Base-by-base conservation (phyloP, 257 asterid genomes). In the Nicotiana otophora region DNA sequence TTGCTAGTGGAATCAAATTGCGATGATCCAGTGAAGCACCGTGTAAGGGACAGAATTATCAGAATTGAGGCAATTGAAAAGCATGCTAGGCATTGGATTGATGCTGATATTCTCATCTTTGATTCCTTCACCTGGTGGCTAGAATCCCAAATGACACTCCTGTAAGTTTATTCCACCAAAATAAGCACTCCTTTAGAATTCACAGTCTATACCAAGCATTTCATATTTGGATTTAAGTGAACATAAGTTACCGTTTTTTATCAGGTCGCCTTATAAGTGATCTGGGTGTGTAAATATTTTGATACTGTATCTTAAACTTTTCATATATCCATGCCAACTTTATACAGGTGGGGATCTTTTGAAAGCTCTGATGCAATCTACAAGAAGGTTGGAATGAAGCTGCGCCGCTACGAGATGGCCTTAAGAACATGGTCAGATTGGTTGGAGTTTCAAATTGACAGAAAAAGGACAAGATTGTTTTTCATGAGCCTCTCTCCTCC, bases 401-500 rank as follows among this genome's bases (percentile, higher is more conserved):
- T 79, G 0, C 89, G 90, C 0, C 85, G 81, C 9, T 87, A 84
- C 55, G 93, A 87, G 63, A 87, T 89, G 90, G 90, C 91, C 11
- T 33, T 90, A 31, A 86, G 84, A n/a, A 89, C 92, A 7, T 90
- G 93, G 93, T 84, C 92, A 16, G 88, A 90, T 69, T 89, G 93
- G 93, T 58, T 90, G 82, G 92, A 87, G 3, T 60, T 89, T 72
- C 86, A 90, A 81, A 67, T 87, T 67, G 83, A 89, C 31, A 68
- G 82, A 74, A 78, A 84, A 19, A 89, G 80, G 64, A 89, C 93
- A 11, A 83, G 70, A 26, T 8, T 90, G 81, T 90, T 90, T 84
- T 90, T 87, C 88, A 87, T 84, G 88, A 88, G 93, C 86, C 82
- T 86, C 42, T 90, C 93, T 2, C 87, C 92, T 42, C 63, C 60